Evolutionary conservation across 2,329 filamentous ascomycete species (phyloP).

Genomic region (Hymenoscyphus fructigenus): DNA sequence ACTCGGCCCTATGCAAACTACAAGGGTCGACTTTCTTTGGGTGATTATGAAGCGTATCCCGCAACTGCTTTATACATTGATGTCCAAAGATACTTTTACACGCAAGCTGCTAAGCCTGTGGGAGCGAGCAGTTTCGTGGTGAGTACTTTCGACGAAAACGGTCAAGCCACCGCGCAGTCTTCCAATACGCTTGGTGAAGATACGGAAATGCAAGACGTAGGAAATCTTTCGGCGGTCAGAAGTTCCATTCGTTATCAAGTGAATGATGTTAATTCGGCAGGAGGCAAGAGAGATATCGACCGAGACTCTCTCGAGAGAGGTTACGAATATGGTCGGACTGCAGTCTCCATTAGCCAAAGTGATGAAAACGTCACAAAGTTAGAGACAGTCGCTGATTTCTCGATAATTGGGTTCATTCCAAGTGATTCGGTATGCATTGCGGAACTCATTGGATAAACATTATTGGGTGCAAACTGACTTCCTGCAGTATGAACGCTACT

Average conservation of each 20-base stretch:
- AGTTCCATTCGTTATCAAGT: constrained; percentile 79
- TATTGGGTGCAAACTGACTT: too few relatives aligned
- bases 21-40: constrained; percentile 76
- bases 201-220: constrained; percentile 43
- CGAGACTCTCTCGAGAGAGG: constrained; percentile 86
- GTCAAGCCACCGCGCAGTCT: constrained; percentile 52
- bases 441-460: too few relatives aligned
- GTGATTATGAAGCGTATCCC: constrained; percentile 66
- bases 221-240: constrained; percentile 66
- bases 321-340: constrained; percentile 89
- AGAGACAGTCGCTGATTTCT: constrained; percentile 71
- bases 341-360: constrained; percentile 82
- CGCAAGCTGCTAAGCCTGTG: constrained; percentile 71
- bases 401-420: constrained; percentile 84
- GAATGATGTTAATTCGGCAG: constrained; percentile 69
- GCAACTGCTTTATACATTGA: constrained; percentile 76
- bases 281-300: constrained; percentile 78
- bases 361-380: constrained; percentile 89
- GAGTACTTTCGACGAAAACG: constrained; percentile 34
- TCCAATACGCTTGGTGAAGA: constrained; percentile 46
- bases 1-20: constrained; percentile 76
- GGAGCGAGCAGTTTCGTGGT: constrained; percentile 75
- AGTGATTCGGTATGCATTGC: constrained; percentile 57
- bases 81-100: constrained; percentile 88
- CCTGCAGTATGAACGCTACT: constrained; percentile 74